These are phyloP conservation scores for Vicia villosa DNA, from an alignment of 306 rosid species.

Conservation along the genomic window DNA sequence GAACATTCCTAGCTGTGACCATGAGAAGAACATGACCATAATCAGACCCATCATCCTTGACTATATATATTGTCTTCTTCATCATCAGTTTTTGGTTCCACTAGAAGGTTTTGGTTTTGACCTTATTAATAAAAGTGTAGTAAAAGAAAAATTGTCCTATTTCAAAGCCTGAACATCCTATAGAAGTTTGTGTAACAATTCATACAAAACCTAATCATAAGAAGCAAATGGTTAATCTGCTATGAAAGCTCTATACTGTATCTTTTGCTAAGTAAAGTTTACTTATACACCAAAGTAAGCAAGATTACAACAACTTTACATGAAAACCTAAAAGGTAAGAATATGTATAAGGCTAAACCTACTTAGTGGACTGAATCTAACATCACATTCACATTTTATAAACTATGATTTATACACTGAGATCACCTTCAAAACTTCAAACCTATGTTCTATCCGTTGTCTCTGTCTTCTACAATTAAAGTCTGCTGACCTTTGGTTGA, in stretches of 20 bases:
- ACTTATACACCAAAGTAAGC: background rate
- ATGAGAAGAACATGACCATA: too few species aligned
- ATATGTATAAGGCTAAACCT: conserved; percentile 30
- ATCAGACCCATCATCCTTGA: too few species aligned
- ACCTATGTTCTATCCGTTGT: background rate
- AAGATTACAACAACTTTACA: conserved; percentile 5
- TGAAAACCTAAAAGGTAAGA: conserved; percentile 21
- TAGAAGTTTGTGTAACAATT: too few species aligned
- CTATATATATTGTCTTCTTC: too few species aligned
- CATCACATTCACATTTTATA: conserved; percentile 4
- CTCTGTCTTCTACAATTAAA: background rate
- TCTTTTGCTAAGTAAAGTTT: background rate
- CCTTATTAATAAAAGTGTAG: too few species aligned
- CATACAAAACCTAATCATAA: background rate
- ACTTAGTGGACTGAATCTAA: conserved; percentile 10
- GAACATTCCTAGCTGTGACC: too few species aligned
- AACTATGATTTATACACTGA: conserved; percentile 28
- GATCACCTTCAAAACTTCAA: background rate
- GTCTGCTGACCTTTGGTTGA: background rate
- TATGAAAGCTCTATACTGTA: background rate
- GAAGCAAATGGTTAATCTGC: conserved; percentile 8
- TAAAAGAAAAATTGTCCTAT: too few species aligned
- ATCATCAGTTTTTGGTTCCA: too few species aligned
- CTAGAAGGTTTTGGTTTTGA: too few species aligned
- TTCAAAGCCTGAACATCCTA: too few species aligned